Conservation (phyloP, 306 rosid species). For the Pyrus pyrifolia region DNA sequence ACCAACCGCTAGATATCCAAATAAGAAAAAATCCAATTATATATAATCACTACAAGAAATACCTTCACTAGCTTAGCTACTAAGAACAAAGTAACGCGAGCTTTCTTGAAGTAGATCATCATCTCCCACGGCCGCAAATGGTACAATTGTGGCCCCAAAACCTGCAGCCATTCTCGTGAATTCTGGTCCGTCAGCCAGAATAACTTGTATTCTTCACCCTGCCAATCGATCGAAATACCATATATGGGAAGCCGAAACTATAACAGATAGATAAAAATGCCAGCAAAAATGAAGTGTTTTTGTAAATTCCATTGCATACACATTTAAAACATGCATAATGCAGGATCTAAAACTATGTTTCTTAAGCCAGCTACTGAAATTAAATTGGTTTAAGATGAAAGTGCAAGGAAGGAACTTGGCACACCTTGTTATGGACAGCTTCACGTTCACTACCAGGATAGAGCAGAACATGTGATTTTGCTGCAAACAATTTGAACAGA, state of each 20-base stretch:
- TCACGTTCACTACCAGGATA: conserved; percentile 95
- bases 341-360: too few relatives aligned
- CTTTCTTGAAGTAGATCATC: conserved; percentile 73
- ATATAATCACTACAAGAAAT: background rate
- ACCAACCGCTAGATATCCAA: conserved; percentile 39
- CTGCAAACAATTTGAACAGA: conserved; percentile 57
- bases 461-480: conserved; percentile 71
- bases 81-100: background rate
- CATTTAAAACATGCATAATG: background rate
- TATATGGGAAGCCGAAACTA: conserved; percentile 1
- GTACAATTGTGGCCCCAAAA: conserved; percentile 90
- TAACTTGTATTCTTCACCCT: conserved; percentile 85
- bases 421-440: conserved; percentile 84
- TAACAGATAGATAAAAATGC: background rate
- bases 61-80: too few relatives aligned
- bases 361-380: background rate
- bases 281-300: background rate
- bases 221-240: conserved; percentile 17
- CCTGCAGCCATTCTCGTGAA: conserved; percentile 94
- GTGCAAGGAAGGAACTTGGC: conserved; percentile 7
- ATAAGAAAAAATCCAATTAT: conserved; percentile 11
- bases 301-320: background rate
- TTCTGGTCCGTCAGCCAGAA: conserved; percentile 77
- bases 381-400: background rate
- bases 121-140: conserved; percentile 91